These are phyloP conservation scores for Sugiyamaella marilandica DNA, from an alignment of 805 yeast species.

Conservation along the genomic window DNA sequence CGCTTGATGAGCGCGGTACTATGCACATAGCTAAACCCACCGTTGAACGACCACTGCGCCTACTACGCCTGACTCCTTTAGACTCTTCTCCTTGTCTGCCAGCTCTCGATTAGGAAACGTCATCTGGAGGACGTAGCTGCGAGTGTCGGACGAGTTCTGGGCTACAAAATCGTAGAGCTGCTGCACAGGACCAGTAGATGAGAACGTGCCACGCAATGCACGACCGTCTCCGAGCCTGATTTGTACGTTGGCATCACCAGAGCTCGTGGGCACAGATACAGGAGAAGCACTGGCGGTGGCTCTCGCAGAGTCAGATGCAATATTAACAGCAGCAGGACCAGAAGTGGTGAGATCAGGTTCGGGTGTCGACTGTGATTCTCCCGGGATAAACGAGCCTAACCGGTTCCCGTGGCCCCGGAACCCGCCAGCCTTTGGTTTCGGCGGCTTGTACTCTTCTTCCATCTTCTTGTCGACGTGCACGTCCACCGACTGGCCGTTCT, in stretches of 20 bases:
- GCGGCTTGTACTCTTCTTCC: constrained; percentile 76
- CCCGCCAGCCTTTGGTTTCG: constrained; percentile 58
- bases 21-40: constrained; percentile 44
- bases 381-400: constrained; percentile 85
- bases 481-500: constrained; percentile 89
- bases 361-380: constrained; percentile 40
- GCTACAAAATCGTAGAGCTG: constrained; percentile 66
- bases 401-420: constrained; percentile 78
- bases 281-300: constrained; percentile 2
- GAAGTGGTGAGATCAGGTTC: constrained; percentile 25
- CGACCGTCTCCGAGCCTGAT: constrained; percentile 81
- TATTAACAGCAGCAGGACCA: constrained; percentile 21
- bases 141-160: constrained; percentile 38
- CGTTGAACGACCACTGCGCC: constrained; percentile 90
- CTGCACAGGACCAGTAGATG: constrained; percentile 59
- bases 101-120: constrained; percentile 80
- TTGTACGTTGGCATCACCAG: constrained; percentile 73
- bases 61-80: constrained; percentile 69
- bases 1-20: too few species aligned
- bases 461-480: constrained; percentile 76
- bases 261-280: constrained; percentile 7
- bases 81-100: constrained; percentile 49
- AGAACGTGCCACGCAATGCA: constrained; percentile 58
- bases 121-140: constrained; percentile 63
- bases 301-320: too few species aligned